These are phyloP conservation scores for Tripterygium wilfordii DNA, from an alignment of 177 flowering plant species.

Conservation along the genomic window DNA sequence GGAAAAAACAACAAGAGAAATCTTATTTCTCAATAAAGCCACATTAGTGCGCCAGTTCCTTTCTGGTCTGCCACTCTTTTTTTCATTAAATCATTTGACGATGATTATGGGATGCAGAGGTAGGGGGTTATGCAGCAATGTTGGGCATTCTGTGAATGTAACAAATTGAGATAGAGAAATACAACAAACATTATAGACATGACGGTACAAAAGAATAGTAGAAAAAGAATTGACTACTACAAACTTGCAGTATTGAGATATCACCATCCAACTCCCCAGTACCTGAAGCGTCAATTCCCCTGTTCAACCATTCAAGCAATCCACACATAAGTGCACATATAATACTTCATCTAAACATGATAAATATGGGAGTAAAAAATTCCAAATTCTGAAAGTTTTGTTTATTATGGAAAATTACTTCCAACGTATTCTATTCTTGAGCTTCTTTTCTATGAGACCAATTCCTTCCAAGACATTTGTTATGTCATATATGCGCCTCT, in stretches of 20 bases:
- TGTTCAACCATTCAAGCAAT: slow-evolving; percentile 13
- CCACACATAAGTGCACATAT: slow-evolving; percentile 4
- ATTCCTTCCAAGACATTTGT: slow-evolving; percentile 99
- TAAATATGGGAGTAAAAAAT: not conserved
- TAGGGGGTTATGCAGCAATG: too few relatives aligned
- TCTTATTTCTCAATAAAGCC: too few relatives aligned
- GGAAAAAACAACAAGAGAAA: slow-evolving; percentile 9
- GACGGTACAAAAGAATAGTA: too few relatives aligned
- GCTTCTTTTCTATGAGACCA: slow-evolving; percentile 94
- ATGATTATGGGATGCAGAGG: too few relatives aligned
- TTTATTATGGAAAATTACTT: slow-evolving; percentile 42
- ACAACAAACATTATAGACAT: too few relatives aligned
- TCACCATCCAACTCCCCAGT: slow-evolving; percentile 62
- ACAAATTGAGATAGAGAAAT: not conserved
- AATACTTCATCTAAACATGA: slow-evolving; percentile 1
- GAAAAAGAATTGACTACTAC: too few relatives aligned
- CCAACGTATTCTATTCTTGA: slow-evolving; percentile 95
- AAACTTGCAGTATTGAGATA: slow-evolving; percentile 61
- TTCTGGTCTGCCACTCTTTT: too few relatives aligned
- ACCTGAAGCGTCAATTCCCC: slow-evolving; percentile 40
- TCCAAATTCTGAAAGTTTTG: not conserved
- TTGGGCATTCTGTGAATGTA: too few relatives aligned
- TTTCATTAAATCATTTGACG: too few relatives aligned
- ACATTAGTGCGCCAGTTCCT: too few relatives aligned
- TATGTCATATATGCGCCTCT: slow-evolving; percentile 97